Evolutionary conservation across 75 land plant genomes (phyloP).

Genomic region (Selaginella moellendorffii): DNA sequence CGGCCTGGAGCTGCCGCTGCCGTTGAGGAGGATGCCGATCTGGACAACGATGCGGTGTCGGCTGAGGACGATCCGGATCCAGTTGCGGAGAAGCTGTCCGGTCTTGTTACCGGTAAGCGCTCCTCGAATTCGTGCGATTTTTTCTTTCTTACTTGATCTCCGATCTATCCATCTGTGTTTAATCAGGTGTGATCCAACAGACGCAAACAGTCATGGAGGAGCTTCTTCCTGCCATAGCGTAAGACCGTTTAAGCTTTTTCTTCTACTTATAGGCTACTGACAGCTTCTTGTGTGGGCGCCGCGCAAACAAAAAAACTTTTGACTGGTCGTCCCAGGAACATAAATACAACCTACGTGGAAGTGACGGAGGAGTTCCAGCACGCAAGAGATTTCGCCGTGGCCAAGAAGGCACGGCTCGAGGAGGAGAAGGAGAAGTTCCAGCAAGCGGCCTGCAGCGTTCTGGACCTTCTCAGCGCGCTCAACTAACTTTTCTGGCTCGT

Average conservation of each 20-base stretch:
- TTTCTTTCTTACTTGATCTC: too few relatives aligned
- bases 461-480: conserved; percentile 35
- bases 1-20: too few relatives aligned
- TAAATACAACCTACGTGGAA: conserved; percentile 31
- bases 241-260: conserved; percentile 14
- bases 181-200: conserved; percentile 36
- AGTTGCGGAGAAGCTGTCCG: too few relatives aligned
- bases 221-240: conserved; percentile 32
- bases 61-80: too few relatives aligned
- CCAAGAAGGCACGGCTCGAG: conserved; percentile 26
- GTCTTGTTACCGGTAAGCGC: too few relatives aligned
- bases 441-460: conserved; percentile 37
- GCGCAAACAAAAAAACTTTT: neutral
- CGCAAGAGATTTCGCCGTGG: conserved; percentile 23
- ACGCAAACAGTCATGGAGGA: conserved; percentile 27
- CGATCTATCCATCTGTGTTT: too few relatives aligned
- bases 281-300: neutral
- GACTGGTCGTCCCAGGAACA: conserved; percentile 24
- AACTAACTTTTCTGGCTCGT: too few relatives aligned
- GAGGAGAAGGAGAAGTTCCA: conserved; percentile 44
- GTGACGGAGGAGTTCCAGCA: conserved; percentile 36
- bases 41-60: too few relatives aligned
- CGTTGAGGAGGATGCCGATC: too few relatives aligned
- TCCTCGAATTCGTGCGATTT: too few relatives aligned
- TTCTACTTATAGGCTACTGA: neutral